Evolutionary conservation across 164 flowering plant species (phyloP), one percentile per base, ranked within the genome.

Genomic region (Aristolochia contorta): DNA sequence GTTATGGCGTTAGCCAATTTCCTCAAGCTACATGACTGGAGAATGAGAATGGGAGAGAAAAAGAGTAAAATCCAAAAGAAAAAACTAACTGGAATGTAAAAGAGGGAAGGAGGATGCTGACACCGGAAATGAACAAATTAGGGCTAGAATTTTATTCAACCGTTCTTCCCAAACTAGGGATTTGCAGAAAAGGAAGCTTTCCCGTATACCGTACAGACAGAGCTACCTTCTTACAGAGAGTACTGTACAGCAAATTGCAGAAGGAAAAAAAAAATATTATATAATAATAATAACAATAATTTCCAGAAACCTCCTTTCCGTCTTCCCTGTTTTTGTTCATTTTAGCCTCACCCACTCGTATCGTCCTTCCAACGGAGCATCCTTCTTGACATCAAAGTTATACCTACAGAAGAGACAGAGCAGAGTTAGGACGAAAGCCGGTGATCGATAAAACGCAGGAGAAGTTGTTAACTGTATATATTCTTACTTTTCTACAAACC

Each of bases 281-380:
- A 58, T 1, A 46, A 48, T 27, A 22, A 51, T 37, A 50, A 57
- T 53, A 47, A 18, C 53, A 27, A 33, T 25, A 47, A 54, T 20
- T n/a, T 16, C 60, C 23, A 14, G 45, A 27, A 2, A 30, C 12
- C 47, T 33, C 37, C 6, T 19, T 45, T 51, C 23, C 22, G 23
- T 56, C 47, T 60, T 80, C 71, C 75, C n/a, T 10, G 6, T 23
- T 27, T 53, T 15, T 27, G 5, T 27, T 47, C 78, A 81, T 74
- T 74, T 77, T 58, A 87, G 66, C 15, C 67, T 77, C 72, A 78
- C 69, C 96, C 96, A 87, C 67, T 83, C 73, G 75, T 83, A 87
- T 24, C 87, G 83, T 16, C 96, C 96, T 13, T 75, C 76, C 74
- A 83, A 49, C 2, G 96, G 91, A 64, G 67, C 70, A 49, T 85